Evolutionary conservation across 169 alveolate species (phyloP), one percentile per base, ranked within the genome.

Genomic region (Theileria parva): DNA sequence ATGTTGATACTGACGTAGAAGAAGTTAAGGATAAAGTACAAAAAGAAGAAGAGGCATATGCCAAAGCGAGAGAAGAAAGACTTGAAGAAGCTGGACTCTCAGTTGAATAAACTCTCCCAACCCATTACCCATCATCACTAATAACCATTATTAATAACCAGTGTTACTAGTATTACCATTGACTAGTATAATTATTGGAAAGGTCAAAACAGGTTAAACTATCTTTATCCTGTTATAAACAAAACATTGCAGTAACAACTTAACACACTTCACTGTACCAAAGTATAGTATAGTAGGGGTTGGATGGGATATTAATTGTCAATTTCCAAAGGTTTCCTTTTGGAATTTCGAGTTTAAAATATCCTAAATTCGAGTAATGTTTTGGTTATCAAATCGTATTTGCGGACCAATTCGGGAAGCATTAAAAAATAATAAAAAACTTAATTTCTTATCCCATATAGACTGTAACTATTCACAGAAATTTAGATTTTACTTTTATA

Each of bases 401-500:
- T 15, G 71, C 71, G 23, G 71, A 28, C 71, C 71, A 63, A 34
- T 63, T 39, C 50, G 71, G 71, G 32, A 17, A 30, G 71, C 71
- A 63, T 21, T 21, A 19, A 32, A 32, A 32, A 32, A 32, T 63
- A 63, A 63, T 28, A 27, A 15, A 63, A 63, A 63, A 27, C 17
- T 11, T 13, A 44, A 44, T 44, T 44, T 44, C 53, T 44, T 44
- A 44, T 44, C 53, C 8, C 53, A 1, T 44, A 44, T 44, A 44
- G 17, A 44, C 17, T 44, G 53, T 44, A 44, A 13, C 2, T 44
- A 44, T 44, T 13, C 12, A 44, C 15, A 44, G 17, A 44, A 44
- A 11, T 44, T 44, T 44, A 44, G 53, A 44, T 44, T 44, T 44
- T 44, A 44, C 12, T 44, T 32, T 44, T 44, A 44, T 44, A 44